phyloP scores from a whole-genome alignment of 2,329 filamentous ascomycete species.

The Zalaria obscura region DNA sequence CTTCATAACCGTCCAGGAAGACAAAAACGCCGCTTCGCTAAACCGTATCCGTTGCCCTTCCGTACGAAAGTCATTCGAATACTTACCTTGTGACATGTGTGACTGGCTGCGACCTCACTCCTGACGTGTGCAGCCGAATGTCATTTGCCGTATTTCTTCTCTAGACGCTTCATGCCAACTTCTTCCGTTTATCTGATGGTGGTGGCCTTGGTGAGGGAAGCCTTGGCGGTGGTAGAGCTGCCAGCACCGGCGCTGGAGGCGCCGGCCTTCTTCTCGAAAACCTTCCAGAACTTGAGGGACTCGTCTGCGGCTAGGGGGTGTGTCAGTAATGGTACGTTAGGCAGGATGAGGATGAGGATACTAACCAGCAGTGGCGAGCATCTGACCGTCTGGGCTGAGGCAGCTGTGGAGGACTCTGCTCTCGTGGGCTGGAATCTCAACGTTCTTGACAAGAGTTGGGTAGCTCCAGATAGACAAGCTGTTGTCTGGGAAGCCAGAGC shows the following conservation, averaged over 20 bases:
- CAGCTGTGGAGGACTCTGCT: slow-evolving; percentile 93
- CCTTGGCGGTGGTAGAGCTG: slow-evolving; percentile 57
- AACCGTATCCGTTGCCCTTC: no score
- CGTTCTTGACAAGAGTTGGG: slow-evolving; percentile 88
- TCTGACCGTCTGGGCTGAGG: slow-evolving; percentile 93
- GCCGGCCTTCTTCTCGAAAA: slow-evolving; percentile 96
- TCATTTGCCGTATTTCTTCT: background rate
- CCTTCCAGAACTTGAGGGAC: slow-evolving; percentile 99
- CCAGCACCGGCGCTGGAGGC: slow-evolving; percentile 47
- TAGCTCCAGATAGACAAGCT: slow-evolving; percentile 99
- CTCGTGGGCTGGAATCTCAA: slow-evolving; percentile 96
- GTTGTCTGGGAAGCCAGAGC: slow-evolving; percentile 97
- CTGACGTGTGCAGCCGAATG: background rate
- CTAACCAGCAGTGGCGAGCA: slow-evolving; percentile 81
- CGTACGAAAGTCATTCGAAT: no score
- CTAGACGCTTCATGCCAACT: background rate
- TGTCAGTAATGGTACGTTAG: slow-evolving; percentile 15
- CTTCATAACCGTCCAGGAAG: no score
- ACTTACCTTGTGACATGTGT: no score
- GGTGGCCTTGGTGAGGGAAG: slow-evolving; percentile 86
- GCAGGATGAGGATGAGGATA: slow-evolving; percentile 4
- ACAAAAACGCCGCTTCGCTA: no score
- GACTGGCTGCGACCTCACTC: no score
- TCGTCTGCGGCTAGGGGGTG: slow-evolving; percentile 62
- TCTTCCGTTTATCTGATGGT: slow-evolving; percentile 33